phyloP scores from a whole-genome alignment of 1,284 basidiomycete species.

The Austroboletus olivaceoglutinosus region DNA sequence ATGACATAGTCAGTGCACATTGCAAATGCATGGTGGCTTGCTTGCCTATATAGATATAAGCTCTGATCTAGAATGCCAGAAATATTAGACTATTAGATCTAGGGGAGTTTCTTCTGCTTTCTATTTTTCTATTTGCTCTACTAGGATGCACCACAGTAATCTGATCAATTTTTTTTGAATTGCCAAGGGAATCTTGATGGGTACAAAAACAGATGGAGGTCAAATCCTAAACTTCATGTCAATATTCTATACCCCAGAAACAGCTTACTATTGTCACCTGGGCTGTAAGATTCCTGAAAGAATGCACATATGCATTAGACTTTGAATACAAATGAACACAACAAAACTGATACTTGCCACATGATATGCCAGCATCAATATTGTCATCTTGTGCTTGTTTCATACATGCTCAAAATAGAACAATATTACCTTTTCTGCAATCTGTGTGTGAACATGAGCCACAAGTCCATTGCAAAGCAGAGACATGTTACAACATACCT shows the following conservation, averaged over 20 bases:
- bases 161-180: conserved; percentile 91
- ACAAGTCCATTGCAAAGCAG: no score
- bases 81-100: no score
- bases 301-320: no score
- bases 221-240: conserved; percentile 71
- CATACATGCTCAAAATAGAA: conserved; percentile 98
- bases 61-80: no score
- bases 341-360: no score
- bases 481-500: conserved; percentile 52
- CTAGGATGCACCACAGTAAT: conserved; percentile 66
- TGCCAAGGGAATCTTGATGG: conserved; percentile 94
- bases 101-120: no score
- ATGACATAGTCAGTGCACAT: no score
- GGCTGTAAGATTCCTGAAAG: conserved; percentile 86
- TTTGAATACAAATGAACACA: no score
- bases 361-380: conserved; percentile 94
- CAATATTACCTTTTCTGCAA: conserved; percentile 95
- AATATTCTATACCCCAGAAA: neutral
- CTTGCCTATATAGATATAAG: no score
- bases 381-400: conserved; percentile 99
- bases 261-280: conserved; percentile 88
- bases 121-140: no score
- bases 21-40: no score
- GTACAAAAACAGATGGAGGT: conserved; percentile 95
- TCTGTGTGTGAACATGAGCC: conserved; percentile 44